These are phyloP conservation scores for Hippophae rhamnoides DNA, from an alignment of 306 rosid genomes.

Conservation along the genomic window DNA sequence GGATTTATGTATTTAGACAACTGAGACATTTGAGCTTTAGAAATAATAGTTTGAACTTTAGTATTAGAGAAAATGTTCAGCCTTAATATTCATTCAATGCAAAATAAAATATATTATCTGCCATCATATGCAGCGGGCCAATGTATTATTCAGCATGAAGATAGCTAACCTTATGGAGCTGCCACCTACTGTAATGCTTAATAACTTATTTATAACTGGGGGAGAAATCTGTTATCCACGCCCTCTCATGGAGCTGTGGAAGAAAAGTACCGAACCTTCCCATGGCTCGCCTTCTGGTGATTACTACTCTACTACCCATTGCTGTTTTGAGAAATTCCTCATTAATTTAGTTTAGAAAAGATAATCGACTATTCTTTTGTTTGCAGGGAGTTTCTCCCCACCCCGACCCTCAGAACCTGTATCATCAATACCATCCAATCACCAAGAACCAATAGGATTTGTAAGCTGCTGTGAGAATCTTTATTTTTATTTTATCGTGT, in stretches of 20 bases:
- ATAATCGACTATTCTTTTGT: conserved; percentile 7
- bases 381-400: conserved; percentile 42
- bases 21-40: no score
- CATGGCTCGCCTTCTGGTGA: conserved; percentile 60
- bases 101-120: neutral
- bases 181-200: conserved; percentile 53
- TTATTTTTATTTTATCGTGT: conserved; percentile 12
- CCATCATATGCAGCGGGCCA: conserved; percentile 29
- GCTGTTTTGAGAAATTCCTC: conserved; percentile 2
- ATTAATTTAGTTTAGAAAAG: conserved; percentile 2
- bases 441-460: conserved; percentile 29
- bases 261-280: conserved; percentile 40
- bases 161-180: conserved; percentile 56
- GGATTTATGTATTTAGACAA: no score
- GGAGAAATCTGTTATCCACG: conserved; percentile 55
- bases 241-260: conserved; percentile 61
- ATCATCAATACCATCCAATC: conserved; percentile 32
- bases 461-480: conserved; percentile 28
- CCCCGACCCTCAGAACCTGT: conserved; percentile 51
- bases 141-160: conserved; percentile 36
- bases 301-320: conserved; percentile 4
- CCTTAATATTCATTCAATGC: neutral
- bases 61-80: no score
- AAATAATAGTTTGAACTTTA: no score
- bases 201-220: conserved; percentile 37